phyloP scores from a whole-genome alignment of 306 rosid species.

The Gastrolobium villosum region DNA sequence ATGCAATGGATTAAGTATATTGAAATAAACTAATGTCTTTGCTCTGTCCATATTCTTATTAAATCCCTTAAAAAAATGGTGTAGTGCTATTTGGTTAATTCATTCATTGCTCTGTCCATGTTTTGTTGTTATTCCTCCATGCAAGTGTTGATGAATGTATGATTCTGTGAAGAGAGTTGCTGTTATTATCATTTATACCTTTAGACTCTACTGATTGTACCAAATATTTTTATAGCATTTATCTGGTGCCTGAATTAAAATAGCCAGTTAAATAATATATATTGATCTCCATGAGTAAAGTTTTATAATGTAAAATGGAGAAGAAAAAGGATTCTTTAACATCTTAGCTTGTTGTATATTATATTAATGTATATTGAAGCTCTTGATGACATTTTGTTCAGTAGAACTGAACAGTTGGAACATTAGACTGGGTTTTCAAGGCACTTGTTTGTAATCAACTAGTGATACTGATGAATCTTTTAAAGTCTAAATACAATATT shows the following conservation, averaged over 20 bases:
- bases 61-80: neutral
- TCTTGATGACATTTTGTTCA: neutral
- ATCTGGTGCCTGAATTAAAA: conserved; percentile 24
- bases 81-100: neutral
- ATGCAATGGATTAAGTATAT: too few species aligned
- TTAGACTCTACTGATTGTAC: neutral
- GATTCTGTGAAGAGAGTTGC: conserved; percentile 10
- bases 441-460: neutral
- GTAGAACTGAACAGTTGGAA: conserved; percentile 4
- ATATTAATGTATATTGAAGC: neutral
- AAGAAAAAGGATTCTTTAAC: conserved; percentile 9
- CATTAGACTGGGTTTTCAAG: conserved; percentile 31
- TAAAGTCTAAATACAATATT: conserved; percentile 15
- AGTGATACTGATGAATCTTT: conserved; percentile 6
- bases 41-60: conserved; percentile 5
- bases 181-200: neutral
- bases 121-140: conserved; percentile 18
- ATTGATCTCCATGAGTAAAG: conserved; percentile 22
- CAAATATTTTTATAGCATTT: conserved; percentile 23
- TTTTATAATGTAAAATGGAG: neutral
- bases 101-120: neutral
- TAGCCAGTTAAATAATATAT: neutral
- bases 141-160: conserved; percentile 7
- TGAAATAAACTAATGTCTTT: conserved; percentile 35
- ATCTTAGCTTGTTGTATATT: neutral